Conservation (phyloP, 2,329 filamentous ascomycete genomes). For the Akanthomyces dipterigenus region DNA sequence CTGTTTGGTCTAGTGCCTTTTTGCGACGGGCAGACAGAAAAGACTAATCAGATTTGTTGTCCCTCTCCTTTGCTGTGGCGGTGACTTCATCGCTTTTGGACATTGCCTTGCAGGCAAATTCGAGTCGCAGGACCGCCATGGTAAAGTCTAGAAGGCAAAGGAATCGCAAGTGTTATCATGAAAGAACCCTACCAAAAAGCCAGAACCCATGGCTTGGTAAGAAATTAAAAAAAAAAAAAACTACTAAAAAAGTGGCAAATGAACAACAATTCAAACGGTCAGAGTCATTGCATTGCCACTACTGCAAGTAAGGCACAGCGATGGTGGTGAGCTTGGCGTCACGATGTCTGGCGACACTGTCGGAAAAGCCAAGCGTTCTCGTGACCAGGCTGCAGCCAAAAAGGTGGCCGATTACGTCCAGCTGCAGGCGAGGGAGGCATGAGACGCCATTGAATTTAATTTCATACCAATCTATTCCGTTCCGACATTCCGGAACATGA, state of each 20-base stretch:
- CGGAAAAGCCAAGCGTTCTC: slow-evolving; percentile 1
- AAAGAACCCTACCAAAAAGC: no score
- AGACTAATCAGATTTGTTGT: neutral
- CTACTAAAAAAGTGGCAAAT: no score
- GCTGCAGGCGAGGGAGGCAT: neutral
- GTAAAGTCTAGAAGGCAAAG: neutral
- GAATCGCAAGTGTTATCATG: neutral
- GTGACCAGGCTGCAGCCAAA: neutral
- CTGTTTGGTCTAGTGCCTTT: neutral
- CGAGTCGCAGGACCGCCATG: no score
- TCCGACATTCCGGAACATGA: slow-evolving; percentile 2
- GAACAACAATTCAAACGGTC: no score
- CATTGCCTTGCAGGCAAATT: no score
- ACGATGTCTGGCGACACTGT: neutral
- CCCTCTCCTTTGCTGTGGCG: no score
- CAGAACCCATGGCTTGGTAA: neutral
- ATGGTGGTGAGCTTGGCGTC: neutral
- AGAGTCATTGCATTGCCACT: neutral
- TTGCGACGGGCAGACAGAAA: slow-evolving; percentile 1
- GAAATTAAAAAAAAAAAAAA: neutral
- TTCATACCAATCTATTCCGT: neutral
- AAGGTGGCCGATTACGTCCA: neutral
- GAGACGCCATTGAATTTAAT: neutral
- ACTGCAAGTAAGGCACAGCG: neutral
- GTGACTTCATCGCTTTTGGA: no score